These are phyloP conservation scores for Chlamydomonas asymmetrica DNA, from an alignment of 139 green algal species.

Conservation along the genomic window DNA sequence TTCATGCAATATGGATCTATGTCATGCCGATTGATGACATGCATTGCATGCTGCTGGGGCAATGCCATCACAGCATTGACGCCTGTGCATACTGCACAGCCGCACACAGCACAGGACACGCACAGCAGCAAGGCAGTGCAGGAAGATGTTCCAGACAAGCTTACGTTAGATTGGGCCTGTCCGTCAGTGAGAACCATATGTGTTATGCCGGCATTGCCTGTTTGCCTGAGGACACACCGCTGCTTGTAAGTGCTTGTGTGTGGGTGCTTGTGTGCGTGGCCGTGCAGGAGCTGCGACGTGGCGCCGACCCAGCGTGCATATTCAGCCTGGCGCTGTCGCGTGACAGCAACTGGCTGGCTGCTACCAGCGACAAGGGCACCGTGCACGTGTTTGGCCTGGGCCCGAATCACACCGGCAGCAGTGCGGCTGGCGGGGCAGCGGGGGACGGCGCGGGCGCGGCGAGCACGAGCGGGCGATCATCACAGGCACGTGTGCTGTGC, in stretches of 20 bases:
- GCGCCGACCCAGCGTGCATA: slow-evolving; percentile 83
- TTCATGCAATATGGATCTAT: too few relatives aligned
- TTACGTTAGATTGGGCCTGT: too few relatives aligned
- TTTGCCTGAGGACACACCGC: neutral
- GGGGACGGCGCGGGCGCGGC: neutral
- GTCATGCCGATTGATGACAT: too few relatives aligned
- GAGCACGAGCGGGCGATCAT: neutral
- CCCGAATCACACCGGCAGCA: too few relatives aligned
- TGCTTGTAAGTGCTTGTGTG: neutral
- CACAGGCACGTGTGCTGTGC: too few relatives aligned
- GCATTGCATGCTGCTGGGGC: too few relatives aligned
- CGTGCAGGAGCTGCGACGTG: slow-evolving; percentile 87
- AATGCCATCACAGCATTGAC: too few relatives aligned
- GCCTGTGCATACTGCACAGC: too few relatives aligned
- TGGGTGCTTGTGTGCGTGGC: neutral
- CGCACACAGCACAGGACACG: too few relatives aligned
- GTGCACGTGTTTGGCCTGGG: slow-evolving; percentile 89
- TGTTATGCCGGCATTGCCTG: neutral
- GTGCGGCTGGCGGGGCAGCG: slow-evolving; percentile 31
- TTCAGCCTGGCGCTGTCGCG: slow-evolving; percentile 84
- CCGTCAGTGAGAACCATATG: too few relatives aligned
- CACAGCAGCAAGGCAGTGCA: too few relatives aligned
- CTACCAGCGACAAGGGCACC: slow-evolving; percentile 90
- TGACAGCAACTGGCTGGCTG: slow-evolving; percentile 81
- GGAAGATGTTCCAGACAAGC: too few relatives aligned